These are phyloP conservation scores for Claviceps maximensis DNA, from an alignment of 2,329 filamentous ascomycete genomes.

Conservation along the genomic window DNA sequence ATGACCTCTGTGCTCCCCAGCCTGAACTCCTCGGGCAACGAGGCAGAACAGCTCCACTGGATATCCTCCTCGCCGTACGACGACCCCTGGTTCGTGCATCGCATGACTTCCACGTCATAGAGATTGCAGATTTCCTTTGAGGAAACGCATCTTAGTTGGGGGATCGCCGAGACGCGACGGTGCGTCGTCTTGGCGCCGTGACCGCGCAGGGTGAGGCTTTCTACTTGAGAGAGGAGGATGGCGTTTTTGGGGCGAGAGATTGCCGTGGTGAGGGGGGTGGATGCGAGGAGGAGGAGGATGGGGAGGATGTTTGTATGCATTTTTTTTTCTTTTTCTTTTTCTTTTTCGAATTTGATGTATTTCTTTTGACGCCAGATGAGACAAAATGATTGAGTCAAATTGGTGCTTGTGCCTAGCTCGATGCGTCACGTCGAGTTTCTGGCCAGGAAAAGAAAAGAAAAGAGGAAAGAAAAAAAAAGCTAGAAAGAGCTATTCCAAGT, in stretches of 20 bases:
- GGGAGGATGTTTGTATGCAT: constrained; percentile 17
- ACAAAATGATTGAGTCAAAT: neutral
- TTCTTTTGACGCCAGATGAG: too few relatives aligned
- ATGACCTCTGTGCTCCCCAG: constrained; percentile 80
- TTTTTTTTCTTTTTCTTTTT: neutral
- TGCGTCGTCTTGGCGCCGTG: constrained; percentile 52
- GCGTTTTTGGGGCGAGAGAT: constrained; percentile 31
- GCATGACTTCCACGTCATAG: constrained; percentile 68
- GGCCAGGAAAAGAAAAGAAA: too few relatives aligned
- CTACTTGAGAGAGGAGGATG: constrained; percentile 49
- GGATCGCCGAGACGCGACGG: constrained; percentile 62
- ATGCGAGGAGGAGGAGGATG: constrained; percentile 10
- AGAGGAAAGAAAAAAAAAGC: too few relatives aligned
- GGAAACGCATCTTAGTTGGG: constrained; percentile 67
- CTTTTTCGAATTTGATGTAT: neutral
- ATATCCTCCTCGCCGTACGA: constrained; percentile 71
- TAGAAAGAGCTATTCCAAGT: too few relatives aligned
- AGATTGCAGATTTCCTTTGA: constrained; percentile 50
- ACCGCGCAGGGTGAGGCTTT: constrained; percentile 63
- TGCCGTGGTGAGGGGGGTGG: constrained; percentile 15
- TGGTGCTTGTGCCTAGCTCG: neutral
- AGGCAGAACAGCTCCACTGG: constrained; percentile 75
- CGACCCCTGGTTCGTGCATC: constrained; percentile 74
- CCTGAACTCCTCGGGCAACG: constrained; percentile 46
- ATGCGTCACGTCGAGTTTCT: neutral